Conservation (phyloP, 768 basidiomycete genomes). For the Pulveroboletus sp. region DNA sequence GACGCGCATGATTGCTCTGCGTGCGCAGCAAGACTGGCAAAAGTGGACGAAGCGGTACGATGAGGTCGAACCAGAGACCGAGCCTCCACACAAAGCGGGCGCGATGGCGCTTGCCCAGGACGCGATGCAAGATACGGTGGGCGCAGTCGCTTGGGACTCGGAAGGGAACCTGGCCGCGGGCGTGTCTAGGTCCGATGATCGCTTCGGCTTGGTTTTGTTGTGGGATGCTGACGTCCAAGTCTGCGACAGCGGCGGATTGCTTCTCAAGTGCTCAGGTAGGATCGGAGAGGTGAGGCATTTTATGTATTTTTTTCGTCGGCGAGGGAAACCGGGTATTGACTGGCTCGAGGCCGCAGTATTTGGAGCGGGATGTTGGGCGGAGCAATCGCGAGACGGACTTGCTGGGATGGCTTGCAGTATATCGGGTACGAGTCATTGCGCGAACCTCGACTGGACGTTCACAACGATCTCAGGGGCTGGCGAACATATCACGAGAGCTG, state of each 20-base stretch:
- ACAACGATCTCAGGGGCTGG: constrained; percentile 52
- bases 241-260: constrained; percentile 61
- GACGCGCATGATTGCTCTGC: constrained; percentile 46
- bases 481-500: constrained; percentile 59
- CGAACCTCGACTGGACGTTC: background rate
- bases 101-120: constrained; percentile 16
- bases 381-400: constrained; percentile 25
- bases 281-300: constrained; percentile 59
- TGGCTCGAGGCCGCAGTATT: constrained; percentile 56
- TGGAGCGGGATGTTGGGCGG: constrained; percentile 77
- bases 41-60: constrained; percentile 52
- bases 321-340: background rate
- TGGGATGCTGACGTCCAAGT: background rate
- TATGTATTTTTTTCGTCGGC: background rate
- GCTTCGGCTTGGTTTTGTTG: background rate
- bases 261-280: constrained; percentile 70
- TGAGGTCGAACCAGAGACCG: constrained; percentile 1
- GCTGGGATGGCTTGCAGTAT: constrained; percentile 63
- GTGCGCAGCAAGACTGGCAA: constrained; percentile 52
- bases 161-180: constrained; percentile 56
- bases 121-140: constrained; percentile 73
- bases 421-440: constrained; percentile 37
- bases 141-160: constrained; percentile 59
- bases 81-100: constrained; percentile 5
- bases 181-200: constrained; percentile 57